phyloP scores from a whole-genome alignment of 148 eudicot genomes.

The Camellia japonica region DNA sequence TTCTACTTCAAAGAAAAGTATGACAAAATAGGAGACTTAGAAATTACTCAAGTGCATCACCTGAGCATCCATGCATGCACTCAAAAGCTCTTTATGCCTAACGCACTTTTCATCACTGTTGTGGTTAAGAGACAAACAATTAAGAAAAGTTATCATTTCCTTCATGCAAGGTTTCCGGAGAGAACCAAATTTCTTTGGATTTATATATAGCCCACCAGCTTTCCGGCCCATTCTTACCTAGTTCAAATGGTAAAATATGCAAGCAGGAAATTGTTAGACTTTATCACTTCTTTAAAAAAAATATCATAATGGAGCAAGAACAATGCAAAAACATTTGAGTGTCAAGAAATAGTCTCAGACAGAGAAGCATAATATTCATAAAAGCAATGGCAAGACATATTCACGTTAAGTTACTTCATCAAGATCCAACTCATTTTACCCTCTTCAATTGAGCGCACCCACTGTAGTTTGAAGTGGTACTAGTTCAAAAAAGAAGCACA shows the following conservation, averaged over 20 bases:
- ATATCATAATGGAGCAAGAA: conserved; percentile 1
- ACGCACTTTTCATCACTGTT: conserved; percentile 70
- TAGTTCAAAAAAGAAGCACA: not conserved
- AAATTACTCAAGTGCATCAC: conserved; percentile 27
- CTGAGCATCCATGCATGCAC: conserved; percentile 88
- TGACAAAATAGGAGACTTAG: not conserved
- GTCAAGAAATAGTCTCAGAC: not conserved
- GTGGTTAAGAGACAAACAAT: conserved; percentile 67
- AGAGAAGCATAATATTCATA: too few relatives aligned
- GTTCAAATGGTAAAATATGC: conserved; percentile 7
- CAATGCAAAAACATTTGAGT: not conserved
- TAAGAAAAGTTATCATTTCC: conserved; percentile 76
- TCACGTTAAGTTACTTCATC: too few relatives aligned
- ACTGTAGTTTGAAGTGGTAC: not conserved
- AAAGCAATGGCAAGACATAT: too few relatives aligned
- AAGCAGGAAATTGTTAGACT: not conserved
- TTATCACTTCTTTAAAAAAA: not conserved
- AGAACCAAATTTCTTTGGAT: conserved; percentile 72
- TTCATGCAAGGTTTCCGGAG: conserved; percentile 80
- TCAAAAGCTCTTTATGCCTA: conserved; percentile 68
- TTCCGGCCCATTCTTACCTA: conserved; percentile 66
- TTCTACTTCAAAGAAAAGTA: not conserved
- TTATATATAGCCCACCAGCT: conserved; percentile 51
- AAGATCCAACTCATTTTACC: too few relatives aligned
- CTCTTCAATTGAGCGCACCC: too few relatives aligned